phyloP scores from a whole-genome alignment of 2,329 filamentous ascomycete species.

The Colletotrichum melonis region DNA sequence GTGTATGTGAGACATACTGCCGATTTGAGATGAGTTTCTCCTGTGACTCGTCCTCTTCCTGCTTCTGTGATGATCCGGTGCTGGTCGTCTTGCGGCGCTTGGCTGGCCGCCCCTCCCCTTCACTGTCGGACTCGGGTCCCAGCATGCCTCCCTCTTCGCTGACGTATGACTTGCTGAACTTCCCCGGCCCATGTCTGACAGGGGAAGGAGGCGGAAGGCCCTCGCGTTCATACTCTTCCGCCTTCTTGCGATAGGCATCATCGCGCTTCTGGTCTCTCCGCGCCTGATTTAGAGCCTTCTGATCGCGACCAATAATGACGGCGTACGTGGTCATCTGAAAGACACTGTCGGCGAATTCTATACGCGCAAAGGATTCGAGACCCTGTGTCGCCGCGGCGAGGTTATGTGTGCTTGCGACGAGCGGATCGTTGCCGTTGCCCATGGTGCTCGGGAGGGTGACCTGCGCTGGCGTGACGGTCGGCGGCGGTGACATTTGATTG shows the following conservation, averaged over 20 bases:
- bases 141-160: slow-evolving; percentile 78
- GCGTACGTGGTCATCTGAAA: slow-evolving; percentile 84
- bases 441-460: slow-evolving; percentile 55
- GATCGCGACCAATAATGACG: slow-evolving; percentile 79
- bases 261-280: slow-evolving; percentile 61
- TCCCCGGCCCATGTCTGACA: slow-evolving; percentile 61
- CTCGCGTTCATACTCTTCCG: slow-evolving; percentile 58
- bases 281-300: slow-evolving; percentile 67
- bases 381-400: slow-evolving; percentile 52
- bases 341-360: slow-evolving; percentile 80
- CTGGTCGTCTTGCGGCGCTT: slow-evolving; percentile 61
- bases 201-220: slow-evolving; percentile 65
- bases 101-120: slow-evolving; percentile 57
- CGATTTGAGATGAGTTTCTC: slow-evolving; percentile 66
- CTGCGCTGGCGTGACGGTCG: slow-evolving; percentile 58
- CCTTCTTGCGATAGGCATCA: slow-evolving; percentile 56
- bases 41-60: slow-evolving; percentile 55
- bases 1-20: slow-evolving; percentile 71
- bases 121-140: slow-evolving; percentile 70
- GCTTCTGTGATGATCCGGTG: slow-evolving; percentile 50
- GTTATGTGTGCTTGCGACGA: slow-evolving; percentile 45
- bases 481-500: slow-evolving; percentile 52
- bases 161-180: slow-evolving; percentile 73
- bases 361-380: slow-evolving; percentile 67
- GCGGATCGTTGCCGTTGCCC: slow-evolving; percentile 40